Conservation (phyloP, 345 rosid species). For the Brassica napus region Da-Ae NC_063442.1:2546501-2547000, state of each 20-base stretch:
- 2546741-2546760: constrained; percentile 3
- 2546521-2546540: background rate
- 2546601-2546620: constrained; percentile 7
- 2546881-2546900: constrained; percentile 52
- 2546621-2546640: constrained; percentile 3
- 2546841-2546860: constrained; percentile 62
- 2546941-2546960: constrained; percentile 6
- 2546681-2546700: constrained; percentile 23
- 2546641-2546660: constrained; percentile 24
- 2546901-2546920: constrained; percentile 48
- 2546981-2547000: background rate
- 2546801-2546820: constrained; percentile 37
- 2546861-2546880: constrained; percentile 58
- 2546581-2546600: constrained; percentile 26
- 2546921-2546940: constrained; percentile 62
- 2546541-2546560: constrained; percentile 12
- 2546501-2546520: background rate
- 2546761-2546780: background rate
- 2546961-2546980: background rate
- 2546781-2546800: background rate
- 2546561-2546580: constrained; percentile 26
- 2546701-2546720: constrained; percentile 27
- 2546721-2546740: background rate
- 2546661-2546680: constrained; percentile 13
- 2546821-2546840: constrained; percentile 53